Evolutionary conservation across 1,284 basidiomycete species (phyloP).

Genomic region (Phellinidium pouzarii): DNA sequence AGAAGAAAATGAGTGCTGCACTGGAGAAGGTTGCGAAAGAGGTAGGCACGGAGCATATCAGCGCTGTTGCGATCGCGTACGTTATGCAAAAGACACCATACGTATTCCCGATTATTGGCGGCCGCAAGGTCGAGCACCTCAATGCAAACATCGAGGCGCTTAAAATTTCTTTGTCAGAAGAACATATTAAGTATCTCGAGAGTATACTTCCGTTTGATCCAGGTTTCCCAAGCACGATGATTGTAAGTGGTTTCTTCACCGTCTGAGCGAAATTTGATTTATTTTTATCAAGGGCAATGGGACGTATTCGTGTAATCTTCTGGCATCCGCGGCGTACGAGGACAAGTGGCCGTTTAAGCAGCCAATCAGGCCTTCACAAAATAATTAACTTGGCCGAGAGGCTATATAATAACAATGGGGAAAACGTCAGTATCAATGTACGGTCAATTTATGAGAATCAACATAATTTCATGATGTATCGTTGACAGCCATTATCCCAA

Average conservation of each 20-base stretch:
- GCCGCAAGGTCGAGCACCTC: constrained; percentile 25
- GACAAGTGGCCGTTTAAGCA: constrained; percentile 6
- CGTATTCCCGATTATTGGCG: constrained; percentile 25
- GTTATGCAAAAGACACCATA: constrained; percentile 18
- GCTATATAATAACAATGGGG: too few relatives aligned
- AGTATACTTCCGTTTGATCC: constrained; percentile 23
- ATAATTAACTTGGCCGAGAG: too few relatives aligned
- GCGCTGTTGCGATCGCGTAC: constrained; percentile 21
- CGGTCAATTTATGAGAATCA: too few relatives aligned
- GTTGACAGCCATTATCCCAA: too few relatives aligned
- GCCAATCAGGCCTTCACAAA: constrained; percentile 10
- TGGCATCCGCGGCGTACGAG: neutral
- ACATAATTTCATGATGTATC: too few relatives aligned
- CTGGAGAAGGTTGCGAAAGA: constrained; percentile 29
- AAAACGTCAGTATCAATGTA: too few relatives aligned
- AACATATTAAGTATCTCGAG: constrained; percentile 22
- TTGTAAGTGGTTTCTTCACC: constrained; percentile 20
- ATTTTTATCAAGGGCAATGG: constrained; percentile 10
- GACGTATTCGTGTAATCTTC: neutral
- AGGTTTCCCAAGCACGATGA: constrained; percentile 24
- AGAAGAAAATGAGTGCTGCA: constrained; percentile 25
- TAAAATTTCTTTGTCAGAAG: too few relatives aligned
- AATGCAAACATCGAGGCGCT: constrained; percentile 27
- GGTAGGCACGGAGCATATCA: constrained; percentile 24
- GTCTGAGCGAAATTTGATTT: neutral